Conservation (phyloP, 129 eudicot genomes). For the Artemisia tridentata region DNA sequence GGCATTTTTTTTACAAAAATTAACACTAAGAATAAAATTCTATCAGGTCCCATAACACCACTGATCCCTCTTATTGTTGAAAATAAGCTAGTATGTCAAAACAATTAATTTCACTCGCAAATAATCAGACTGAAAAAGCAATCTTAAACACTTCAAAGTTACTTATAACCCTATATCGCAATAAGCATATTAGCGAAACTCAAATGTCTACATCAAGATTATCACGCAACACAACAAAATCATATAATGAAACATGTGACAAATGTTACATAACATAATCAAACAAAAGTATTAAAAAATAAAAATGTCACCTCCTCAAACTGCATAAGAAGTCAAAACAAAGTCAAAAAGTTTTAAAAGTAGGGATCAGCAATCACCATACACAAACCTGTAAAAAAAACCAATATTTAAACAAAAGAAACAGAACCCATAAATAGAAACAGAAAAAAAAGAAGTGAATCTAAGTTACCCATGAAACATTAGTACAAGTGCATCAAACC, state of each 20-base stretch:
- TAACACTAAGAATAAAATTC: too few relatives aligned
- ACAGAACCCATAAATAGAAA: conserved; percentile 6
- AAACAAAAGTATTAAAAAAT: not conserved
- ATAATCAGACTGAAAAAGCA: too few relatives aligned
- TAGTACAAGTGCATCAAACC: conserved; percentile 8
- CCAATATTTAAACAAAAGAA: conserved; percentile 4
- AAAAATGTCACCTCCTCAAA: conserved; percentile 31
- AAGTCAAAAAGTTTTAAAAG: conserved; percentile 4
- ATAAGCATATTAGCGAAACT: not conserved
- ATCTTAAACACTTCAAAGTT: not conserved
- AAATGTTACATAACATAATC: not conserved
- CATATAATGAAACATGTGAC: not conserved
- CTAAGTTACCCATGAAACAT: not conserved
- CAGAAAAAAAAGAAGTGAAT: not conserved
- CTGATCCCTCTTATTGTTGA: too few relatives aligned
- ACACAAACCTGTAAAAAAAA: not conserved
- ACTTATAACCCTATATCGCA: conserved; percentile 1
- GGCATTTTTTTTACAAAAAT: too few relatives aligned
- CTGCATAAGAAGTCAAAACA: conserved; percentile 32
- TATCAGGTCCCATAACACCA: too few relatives aligned
- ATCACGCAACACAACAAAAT: not conserved
- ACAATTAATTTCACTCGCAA: too few relatives aligned
- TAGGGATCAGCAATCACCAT: conserved; percentile 22
- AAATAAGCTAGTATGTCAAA: too few relatives aligned
- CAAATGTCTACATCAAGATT: conserved; percentile 1